phyloP scores from a whole-genome alignment of 352 stramenopile species.

The Aphanomyces euteiches region DNA sequence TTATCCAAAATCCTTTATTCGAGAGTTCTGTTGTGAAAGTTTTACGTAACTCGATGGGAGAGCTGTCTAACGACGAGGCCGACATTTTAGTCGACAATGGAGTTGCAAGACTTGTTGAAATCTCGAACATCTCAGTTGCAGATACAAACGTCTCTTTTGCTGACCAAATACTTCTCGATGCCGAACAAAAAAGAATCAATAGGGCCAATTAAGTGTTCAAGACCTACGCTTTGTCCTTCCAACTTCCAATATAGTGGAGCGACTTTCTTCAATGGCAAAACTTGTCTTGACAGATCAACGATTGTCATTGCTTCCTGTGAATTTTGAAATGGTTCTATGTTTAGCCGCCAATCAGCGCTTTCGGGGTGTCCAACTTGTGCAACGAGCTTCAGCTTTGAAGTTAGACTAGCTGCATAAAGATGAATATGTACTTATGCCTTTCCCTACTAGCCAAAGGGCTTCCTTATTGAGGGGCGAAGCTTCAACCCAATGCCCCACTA shows the following conservation, averaged over 20 bases:
- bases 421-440: too few relatives aligned
- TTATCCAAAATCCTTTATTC: too few relatives aligned
- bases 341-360: not conserved
- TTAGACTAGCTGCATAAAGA: too few relatives aligned
- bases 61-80: too few relatives aligned
- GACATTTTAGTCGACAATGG: too few relatives aligned
- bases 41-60: too few relatives aligned
- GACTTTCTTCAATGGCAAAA: not conserved
- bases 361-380: not conserved
- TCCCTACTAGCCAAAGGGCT: too few relatives aligned
- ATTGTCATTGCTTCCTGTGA: not conserved
- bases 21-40: too few relatives aligned
- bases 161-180: not conserved
- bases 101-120: too few relatives aligned
- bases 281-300: not conserved
- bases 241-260: slow-evolving; percentile 18
- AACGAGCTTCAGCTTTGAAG: not conserved
- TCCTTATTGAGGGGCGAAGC: too few relatives aligned
- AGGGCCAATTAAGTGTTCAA: not conserved
- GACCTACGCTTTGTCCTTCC: slow-evolving; percentile 4
- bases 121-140: not conserved
- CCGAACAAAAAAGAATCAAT: not conserved
- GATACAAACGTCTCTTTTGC: not conserved
- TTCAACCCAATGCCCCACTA: too few relatives aligned
- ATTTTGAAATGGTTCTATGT: slow-evolving; percentile 1